Evolutionary conservation across 805 yeast species (phyloP).

Genomic region (Wickerhamomyces canadensis): DNA sequence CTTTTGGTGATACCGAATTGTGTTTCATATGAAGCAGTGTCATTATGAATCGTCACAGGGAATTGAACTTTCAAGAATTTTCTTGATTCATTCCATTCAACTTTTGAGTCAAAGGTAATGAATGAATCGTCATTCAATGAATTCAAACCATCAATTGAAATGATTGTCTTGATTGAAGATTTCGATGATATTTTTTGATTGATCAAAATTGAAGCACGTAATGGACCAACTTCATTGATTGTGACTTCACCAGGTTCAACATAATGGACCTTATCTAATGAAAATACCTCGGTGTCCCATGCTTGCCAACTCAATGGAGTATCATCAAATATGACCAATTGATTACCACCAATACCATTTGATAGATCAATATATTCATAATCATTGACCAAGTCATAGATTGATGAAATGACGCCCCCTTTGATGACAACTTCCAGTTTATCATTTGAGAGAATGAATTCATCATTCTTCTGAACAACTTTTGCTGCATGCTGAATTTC

Average conservation of each 20-base stretch:
- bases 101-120: slow-evolving; percentile 51
- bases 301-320: slow-evolving; percentile 91
- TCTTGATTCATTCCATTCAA: slow-evolving; percentile 84
- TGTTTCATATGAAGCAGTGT: slow-evolving; percentile 83
- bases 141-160: slow-evolving; percentile 57
- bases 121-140: slow-evolving; percentile 31
- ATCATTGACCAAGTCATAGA: slow-evolving; percentile 51
- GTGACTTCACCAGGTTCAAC: slow-evolving; percentile 33
- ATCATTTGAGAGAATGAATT: slow-evolving; percentile 53
- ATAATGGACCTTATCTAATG: slow-evolving; percentile 65
- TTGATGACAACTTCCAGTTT: slow-evolving; percentile 51
- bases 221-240: slow-evolving; percentile 44
- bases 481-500: slow-evolving; percentile 43
- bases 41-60: slow-evolving; percentile 77
- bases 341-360: slow-evolving; percentile 69
- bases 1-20: slow-evolving; percentile 89
- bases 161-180: slow-evolving; percentile 59
- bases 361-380: slow-evolving; percentile 64
- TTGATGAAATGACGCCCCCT: slow-evolving; percentile 58
- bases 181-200: slow-evolving; percentile 51
- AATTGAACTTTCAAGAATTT: slow-evolving; percentile 92
- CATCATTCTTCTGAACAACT: slow-evolving; percentile 35
- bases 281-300: slow-evolving; percentile 94
- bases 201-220: slow-evolving; percentile 59
- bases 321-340: slow-evolving; percentile 78